These are phyloP conservation scores for Lagerstroemia speciosa DNA, from an alignment of 345 rosid genomes.

Conservation along the genomic window DNA sequence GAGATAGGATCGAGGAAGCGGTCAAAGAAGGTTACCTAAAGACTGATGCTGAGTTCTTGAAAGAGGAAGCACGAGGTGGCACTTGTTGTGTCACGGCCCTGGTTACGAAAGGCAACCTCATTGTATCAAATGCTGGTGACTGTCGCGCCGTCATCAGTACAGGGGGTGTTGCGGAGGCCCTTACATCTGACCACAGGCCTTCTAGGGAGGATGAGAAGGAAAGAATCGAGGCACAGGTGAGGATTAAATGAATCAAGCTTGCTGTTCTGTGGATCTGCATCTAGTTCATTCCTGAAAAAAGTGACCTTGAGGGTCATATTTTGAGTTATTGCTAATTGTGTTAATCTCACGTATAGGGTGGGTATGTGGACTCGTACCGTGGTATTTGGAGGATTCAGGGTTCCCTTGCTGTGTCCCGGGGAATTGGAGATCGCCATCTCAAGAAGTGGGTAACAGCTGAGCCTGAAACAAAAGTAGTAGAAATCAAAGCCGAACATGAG, in stretches of 20 bases:
- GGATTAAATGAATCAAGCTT: slow-evolving; percentile 3
- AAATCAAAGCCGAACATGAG: slow-evolving; percentile 46
- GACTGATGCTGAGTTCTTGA: slow-evolving; percentile 63
- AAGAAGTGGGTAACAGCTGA: slow-evolving; percentile 86
- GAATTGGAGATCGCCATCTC: slow-evolving; percentile 64
- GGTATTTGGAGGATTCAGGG: slow-evolving; percentile 94
- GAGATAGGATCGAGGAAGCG: slow-evolving; percentile 35
- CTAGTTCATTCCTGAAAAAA: background rate
- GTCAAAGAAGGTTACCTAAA: slow-evolving; percentile 62
- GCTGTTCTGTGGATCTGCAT: background rate
- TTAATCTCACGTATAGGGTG: slow-evolving; percentile 36
- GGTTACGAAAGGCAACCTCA: slow-evolving; percentile 51
- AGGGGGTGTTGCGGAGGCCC: slow-evolving; percentile 64
- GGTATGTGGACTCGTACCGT: slow-evolving; percentile 64
- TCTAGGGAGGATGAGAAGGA: slow-evolving; percentile 66
- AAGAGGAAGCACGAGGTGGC: slow-evolving; percentile 54
- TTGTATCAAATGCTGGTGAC: slow-evolving; percentile 81
- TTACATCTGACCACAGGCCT: slow-evolving; percentile 81
- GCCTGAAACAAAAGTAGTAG: slow-evolving; percentile 57
- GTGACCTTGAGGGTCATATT: background rate
- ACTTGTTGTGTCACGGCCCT: slow-evolving; percentile 86
- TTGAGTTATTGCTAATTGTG: slow-evolving; percentile 5
- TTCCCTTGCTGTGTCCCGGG: slow-evolving; percentile 76
- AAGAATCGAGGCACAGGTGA: slow-evolving; percentile 60
- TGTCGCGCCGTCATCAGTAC: slow-evolving; percentile 88